These are phyloP conservation scores for Eucalyptus victrix DNA, from an alignment of 345 rosid genomes.

Conservation along the genomic window DNA sequence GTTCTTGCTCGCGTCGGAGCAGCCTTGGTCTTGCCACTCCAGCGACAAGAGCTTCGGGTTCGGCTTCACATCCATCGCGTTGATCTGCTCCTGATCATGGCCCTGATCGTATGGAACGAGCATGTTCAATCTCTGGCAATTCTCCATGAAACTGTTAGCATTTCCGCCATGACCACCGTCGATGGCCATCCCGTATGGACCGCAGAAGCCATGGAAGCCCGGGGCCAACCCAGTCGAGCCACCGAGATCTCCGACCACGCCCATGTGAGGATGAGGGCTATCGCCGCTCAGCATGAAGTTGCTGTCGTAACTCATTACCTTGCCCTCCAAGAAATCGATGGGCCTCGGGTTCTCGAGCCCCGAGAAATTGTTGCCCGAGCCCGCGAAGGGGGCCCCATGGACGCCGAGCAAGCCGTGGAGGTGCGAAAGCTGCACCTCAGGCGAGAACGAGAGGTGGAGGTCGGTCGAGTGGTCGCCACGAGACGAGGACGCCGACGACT, in stretches of 20 bases:
- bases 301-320: neutral
- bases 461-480: slow-evolving; percentile 14
- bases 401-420: slow-evolving; percentile 14
- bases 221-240: slow-evolving; percentile 1
- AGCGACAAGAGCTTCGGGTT: slow-evolving; percentile 56
- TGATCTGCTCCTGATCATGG: neutral
- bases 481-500: slow-evolving; percentile 1
- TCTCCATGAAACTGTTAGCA: slow-evolving; percentile 35
- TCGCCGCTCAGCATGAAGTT: neutral
- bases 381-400: neutral
- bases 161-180: neutral
- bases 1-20: slow-evolving; percentile 36
- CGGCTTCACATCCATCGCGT: slow-evolving; percentile 55
- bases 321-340: slow-evolving; percentile 5
- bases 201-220: slow-evolving; percentile 18
- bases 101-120: slow-evolving; percentile 28
- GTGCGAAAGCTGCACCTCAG: slow-evolving; percentile 41
- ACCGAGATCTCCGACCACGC: neutral
- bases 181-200: slow-evolving; percentile 21
- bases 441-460: slow-evolving; percentile 44
- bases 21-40: slow-evolving; percentile 77
- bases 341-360: neutral
- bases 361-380: neutral
- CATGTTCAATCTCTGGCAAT: slow-evolving; percentile 46
- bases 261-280: neutral